Percentiles rank a stretch among this genome's conserved stretches.
These are phyloP conservation scores for Penicillium sp. DNA, from an alignment of 2,329 filamentous ascomycete species.

Conservation along the genomic window DNA sequence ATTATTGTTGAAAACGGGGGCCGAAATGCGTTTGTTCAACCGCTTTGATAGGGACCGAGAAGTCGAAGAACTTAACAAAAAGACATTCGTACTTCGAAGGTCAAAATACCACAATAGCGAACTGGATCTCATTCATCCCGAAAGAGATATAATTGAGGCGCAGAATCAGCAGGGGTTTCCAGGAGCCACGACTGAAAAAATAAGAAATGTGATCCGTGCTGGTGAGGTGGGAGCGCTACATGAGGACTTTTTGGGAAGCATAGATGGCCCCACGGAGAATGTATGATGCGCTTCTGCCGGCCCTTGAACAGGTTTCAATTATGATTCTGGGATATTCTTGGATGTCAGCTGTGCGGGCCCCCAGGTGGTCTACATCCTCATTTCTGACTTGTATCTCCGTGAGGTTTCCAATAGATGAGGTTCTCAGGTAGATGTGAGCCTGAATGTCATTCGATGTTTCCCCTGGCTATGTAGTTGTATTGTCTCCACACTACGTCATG, in stretches of 20 bases:
- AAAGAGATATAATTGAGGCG: not conserved
- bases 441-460: not conserved
- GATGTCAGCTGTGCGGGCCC: not conserved
- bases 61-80: not conserved
- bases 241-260: not conserved
- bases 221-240: not conserved
- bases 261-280: not conserved
- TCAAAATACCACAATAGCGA: not conserved
- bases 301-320: too few relatives aligned
- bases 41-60: not conserved
- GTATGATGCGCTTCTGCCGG: not conserved
- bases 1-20: not conserved
- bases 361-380: not conserved
- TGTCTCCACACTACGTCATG: not conserved
- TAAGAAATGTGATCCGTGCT: not conserved
- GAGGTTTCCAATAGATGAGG: not conserved
- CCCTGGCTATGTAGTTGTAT: not conserved
- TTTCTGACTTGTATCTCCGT: not conserved
- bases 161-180: not conserved
- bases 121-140: not conserved
- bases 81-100: not conserved
- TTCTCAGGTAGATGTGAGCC: not conserved
- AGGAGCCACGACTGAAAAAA: not conserved
- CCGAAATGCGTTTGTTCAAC: not conserved
- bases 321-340: not conserved